These are phyloP conservation scores for Yamagishiella unicocca DNA, from an alignment of 139 green algal genomes.

Conservation along the genomic window DNA sequence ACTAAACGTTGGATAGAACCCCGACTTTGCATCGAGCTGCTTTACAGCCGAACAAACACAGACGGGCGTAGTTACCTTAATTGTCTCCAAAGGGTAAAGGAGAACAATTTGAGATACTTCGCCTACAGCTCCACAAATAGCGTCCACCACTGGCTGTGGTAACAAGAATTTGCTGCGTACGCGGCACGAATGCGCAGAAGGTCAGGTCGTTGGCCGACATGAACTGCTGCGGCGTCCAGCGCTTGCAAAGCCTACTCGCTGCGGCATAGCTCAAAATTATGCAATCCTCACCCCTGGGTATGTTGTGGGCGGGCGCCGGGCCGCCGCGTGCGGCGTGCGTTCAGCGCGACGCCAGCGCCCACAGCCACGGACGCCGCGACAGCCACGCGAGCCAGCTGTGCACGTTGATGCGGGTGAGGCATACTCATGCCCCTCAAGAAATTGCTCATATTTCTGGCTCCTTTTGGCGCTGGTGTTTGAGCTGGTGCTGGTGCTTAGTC, in stretches of 20 bases:
- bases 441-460: too few relatives aligned
- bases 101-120: conserved; percentile 72
- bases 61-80: conserved; percentile 66
- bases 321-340: neutral
- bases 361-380: conserved; percentile 6
- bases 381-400: conserved; percentile 8
- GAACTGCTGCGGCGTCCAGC: too few relatives aligned
- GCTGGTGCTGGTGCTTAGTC: too few relatives aligned
- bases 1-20: too few relatives aligned
- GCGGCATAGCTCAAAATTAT: neutral
- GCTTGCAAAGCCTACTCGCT: too few relatives aligned
- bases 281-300: neutral
- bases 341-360: neutral
- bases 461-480: too few relatives aligned
- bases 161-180: conserved; percentile 37
- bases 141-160: conserved; percentile 58
- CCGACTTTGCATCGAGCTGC: too few relatives aligned
- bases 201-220: neutral
- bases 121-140: conserved; percentile 68
- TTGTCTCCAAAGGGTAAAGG: conserved; percentile 79
- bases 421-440: conserved; percentile 31
- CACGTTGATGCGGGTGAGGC: neutral
- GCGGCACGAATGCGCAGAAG: too few relatives aligned
- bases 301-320: neutral
- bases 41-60: neutral